phyloP scores from a whole-genome alignment of 2,329 filamentous ascomycete species.

The Diplodia mutila region DNA sequence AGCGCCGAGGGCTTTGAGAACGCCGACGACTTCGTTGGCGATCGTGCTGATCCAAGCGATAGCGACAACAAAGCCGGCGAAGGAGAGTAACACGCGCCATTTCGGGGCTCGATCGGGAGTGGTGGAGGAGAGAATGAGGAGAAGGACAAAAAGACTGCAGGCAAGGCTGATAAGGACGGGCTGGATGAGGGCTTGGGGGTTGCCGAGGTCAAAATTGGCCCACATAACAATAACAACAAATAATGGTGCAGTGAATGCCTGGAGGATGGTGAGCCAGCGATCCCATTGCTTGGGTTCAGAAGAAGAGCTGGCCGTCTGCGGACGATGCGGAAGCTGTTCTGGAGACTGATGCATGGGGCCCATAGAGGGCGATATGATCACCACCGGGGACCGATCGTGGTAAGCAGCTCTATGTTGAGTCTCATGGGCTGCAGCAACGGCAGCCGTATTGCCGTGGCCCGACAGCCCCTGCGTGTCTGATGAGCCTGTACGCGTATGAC shows the following conservation, averaged over 20 bases:
- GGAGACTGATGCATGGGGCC: constrained; percentile 41
- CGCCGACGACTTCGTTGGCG: constrained; percentile 91
- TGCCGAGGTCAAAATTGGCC: constrained; percentile 66
- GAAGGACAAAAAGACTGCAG: constrained; percentile 68
- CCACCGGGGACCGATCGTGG: constrained; percentile 23
- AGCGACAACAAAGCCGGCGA: constrained; percentile 86
- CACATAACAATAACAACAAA: constrained; percentile 80
- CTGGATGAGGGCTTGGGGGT: constrained; percentile 63
- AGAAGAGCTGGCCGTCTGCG: constrained; percentile 26
- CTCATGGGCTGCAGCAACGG: constrained; percentile 15
- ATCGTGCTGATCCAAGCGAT: constrained; percentile 97
- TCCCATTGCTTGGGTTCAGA: constrained; percentile 68
- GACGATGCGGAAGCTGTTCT: constrained; percentile 36
- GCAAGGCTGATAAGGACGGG: constrained; percentile 49
- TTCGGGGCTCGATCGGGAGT: constrained; percentile 67
- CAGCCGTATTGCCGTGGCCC: constrained; percentile 14
- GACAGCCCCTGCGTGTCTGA: neutral
- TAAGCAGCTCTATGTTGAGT: constrained; percentile 6
- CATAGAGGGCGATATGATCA: constrained; percentile 38
- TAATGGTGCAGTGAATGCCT: constrained; percentile 83
- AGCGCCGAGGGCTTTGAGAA: constrained; percentile 90
- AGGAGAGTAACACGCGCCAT: constrained; percentile 79
- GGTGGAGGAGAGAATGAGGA: constrained; percentile 69
- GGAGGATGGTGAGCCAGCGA: constrained; percentile 83
- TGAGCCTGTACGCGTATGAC: neutral